A percentile compares a stretch with the other conserved stretches of the same genome.
Evolutionary conservation across 345 rosid genomes (phyloP).

Genomic region (Ceriops tagal): DNA sequence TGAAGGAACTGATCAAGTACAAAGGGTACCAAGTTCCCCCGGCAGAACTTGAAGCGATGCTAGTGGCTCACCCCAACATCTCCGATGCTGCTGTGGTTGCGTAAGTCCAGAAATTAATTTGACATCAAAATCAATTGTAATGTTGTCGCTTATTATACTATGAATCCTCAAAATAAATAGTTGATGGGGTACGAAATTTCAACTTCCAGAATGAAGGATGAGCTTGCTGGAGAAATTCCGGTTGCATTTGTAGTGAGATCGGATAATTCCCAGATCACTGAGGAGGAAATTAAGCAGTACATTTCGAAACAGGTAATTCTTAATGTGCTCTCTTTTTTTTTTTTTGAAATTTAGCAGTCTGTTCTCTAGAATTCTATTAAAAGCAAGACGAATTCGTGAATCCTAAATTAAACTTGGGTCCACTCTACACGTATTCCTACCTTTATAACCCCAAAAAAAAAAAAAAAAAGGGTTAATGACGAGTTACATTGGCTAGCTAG

Average conservation of each 20-base stretch:
- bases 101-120: slow-evolving; percentile 9
- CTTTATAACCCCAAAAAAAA: too few species aligned
- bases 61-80: slow-evolving; percentile 18
- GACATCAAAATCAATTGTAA: too few species aligned
- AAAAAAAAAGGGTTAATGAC: not conserved
- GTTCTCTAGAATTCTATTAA: too few species aligned
- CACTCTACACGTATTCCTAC: too few species aligned
- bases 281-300: slow-evolving; percentile 21
- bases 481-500: too few species aligned
- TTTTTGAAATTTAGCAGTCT: too few species aligned
- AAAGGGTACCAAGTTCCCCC: slow-evolving; percentile 37
- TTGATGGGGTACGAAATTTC: not conserved
- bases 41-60: slow-evolving; percentile 28
- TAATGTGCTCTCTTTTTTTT: too few species aligned
- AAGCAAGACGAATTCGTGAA: too few species aligned
- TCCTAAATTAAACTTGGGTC: too few species aligned
- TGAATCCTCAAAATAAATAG: not conserved
- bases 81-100: slow-evolving; percentile 33
- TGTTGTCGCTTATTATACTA: not conserved
- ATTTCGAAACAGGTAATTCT: slow-evolving; percentile 25
- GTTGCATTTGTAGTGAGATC: slow-evolving; percentile 29
- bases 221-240: slow-evolving; percentile 25
- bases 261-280: slow-evolving; percentile 12
- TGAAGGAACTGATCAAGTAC: slow-evolving; percentile 35
- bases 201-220: slow-evolving; percentile 23